phyloP scores from a whole-genome alignment of 306 rosid genomes.

The Fragaria iinumae region DNA sequence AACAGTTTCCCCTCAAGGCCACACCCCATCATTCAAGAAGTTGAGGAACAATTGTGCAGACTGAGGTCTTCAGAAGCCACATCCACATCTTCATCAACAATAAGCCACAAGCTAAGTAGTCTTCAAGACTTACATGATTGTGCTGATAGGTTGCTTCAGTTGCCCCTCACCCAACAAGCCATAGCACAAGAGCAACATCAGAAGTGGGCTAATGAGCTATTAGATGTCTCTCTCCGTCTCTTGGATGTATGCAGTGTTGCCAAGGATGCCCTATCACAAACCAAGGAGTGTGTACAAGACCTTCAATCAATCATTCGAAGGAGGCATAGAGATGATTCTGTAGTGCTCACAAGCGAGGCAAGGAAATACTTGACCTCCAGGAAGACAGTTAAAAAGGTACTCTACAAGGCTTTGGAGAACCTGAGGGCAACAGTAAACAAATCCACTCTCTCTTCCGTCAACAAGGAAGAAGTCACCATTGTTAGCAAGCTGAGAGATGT shows the following conservation, averaged over 20 bases:
- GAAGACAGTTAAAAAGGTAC: slow-evolving; percentile 31
- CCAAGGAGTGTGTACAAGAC: slow-evolving; percentile 31
- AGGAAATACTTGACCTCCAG: slow-evolving; percentile 24
- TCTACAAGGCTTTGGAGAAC: slow-evolving; percentile 19
- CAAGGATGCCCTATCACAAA: slow-evolving; percentile 11
- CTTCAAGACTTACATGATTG: slow-evolving; percentile 41
- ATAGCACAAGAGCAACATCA: slow-evolving; percentile 21
- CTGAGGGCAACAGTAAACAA: not conserved
- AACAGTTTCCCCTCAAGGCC: slow-evolving; percentile 46
- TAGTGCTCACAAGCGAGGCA: slow-evolving; percentile 17
- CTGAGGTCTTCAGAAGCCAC: slow-evolving; percentile 20
- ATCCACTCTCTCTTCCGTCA: not conserved
- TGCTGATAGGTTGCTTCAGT: slow-evolving; percentile 31
- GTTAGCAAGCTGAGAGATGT: not conserved
- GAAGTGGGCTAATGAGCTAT: slow-evolving; percentile 26
- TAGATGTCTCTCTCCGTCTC: slow-evolving; percentile 31
- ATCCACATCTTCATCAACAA: slow-evolving; percentile 21
- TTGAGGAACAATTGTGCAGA: slow-evolving; percentile 35
- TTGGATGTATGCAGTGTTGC: slow-evolving; percentile 20
- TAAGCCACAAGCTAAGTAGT: slow-evolving; percentile 27
- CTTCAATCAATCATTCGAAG: slow-evolving; percentile 37
- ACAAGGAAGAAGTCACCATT: slow-evolving; percentile 8
- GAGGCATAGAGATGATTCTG: slow-evolving; percentile 7
- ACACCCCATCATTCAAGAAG: slow-evolving; percentile 36
- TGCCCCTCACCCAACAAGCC: slow-evolving; percentile 39